phyloP scores from a whole-genome alignment of 176 grass and related monocot species.

The Ananas comosus region DNA sequence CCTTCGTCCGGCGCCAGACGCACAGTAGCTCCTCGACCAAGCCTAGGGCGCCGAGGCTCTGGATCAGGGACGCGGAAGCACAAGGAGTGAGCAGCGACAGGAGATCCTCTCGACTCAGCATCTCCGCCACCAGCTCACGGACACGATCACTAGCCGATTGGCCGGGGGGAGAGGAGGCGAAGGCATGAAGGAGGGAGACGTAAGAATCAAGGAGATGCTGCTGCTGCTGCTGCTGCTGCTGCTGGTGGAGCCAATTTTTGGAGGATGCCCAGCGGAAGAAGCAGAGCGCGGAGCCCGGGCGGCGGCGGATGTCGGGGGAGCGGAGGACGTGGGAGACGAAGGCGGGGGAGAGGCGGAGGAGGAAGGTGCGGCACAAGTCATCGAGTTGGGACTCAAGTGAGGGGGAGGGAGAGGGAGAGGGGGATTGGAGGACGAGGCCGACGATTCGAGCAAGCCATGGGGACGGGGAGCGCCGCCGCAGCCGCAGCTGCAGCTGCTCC shows the following conservation, averaged over 20 bases:
- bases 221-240: slow-evolving; percentile 36
- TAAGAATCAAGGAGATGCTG: slow-evolving; percentile 48
- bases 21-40: slow-evolving; percentile 65
- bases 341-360: slow-evolving; percentile 62
- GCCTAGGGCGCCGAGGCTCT: slow-evolving; percentile 53
- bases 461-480: slow-evolving; percentile 24
- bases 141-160: slow-evolving; percentile 4
- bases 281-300: slow-evolving; percentile 38
- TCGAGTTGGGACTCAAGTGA: slow-evolving; percentile 51
- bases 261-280: slow-evolving; percentile 57
- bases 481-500: background rate
- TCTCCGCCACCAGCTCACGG: slow-evolving; percentile 40
- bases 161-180: slow-evolving; percentile 26
- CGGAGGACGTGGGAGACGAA: slow-evolving; percentile 52
- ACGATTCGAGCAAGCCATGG: slow-evolving; percentile 69
- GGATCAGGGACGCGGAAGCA: slow-evolving; percentile 44
- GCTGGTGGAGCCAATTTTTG: slow-evolving; percentile 7
- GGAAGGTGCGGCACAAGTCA: slow-evolving; percentile 59
- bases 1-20: slow-evolving; percentile 63
- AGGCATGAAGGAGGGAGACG: slow-evolving; percentile 54
- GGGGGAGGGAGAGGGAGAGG: slow-evolving; percentile 21
- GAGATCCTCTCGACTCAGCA: slow-evolving; percentile 31
- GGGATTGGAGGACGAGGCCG: slow-evolving; percentile 54
- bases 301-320: slow-evolving; percentile 31
- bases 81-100: slow-evolving; percentile 27